These are phyloP conservation scores for Hawksworthiomyces lignivorus DNA, from an alignment of 2,329 filamentous ascomycete species.

Conservation along the genomic window DNA sequence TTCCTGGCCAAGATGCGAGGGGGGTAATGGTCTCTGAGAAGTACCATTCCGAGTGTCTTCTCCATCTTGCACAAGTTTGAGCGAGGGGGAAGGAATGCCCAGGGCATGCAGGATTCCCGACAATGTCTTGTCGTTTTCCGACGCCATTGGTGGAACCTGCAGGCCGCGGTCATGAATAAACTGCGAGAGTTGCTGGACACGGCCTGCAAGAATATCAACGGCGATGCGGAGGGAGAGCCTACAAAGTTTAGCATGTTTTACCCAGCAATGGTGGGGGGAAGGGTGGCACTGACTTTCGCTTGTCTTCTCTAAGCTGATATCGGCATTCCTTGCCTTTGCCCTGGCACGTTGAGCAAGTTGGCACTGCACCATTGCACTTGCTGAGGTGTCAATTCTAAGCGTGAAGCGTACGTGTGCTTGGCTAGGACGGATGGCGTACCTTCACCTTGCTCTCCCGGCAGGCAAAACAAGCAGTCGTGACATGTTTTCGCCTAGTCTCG, in stretches of 20 bases:
- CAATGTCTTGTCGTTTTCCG: constrained; percentile 6
- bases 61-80: too few species aligned
- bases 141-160: constrained; percentile 3
- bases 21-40: too few species aligned
- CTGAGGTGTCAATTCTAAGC: neutral
- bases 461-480: constrained; percentile 19
- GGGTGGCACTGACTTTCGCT: constrained; percentile 21
- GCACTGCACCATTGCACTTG: constrained; percentile 13
- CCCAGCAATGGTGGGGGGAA: too few species aligned
- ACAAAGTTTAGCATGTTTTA: neutral
- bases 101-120: constrained; percentile 2
- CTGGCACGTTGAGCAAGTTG: constrained; percentile 17
- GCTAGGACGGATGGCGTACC: constrained; percentile 18
- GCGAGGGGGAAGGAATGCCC: neutral
- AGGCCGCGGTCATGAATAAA: constrained; percentile 18
- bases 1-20: too few species aligned
- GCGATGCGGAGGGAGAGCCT: constrained; percentile 20
- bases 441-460: constrained; percentile 33
- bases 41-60: too few species aligned
- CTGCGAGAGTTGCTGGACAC: constrained; percentile 13
- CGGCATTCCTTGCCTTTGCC: constrained; percentile 18
- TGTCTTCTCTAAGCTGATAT: constrained; percentile 22
- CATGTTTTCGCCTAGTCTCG: constrained; percentile 16
- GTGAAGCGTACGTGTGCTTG: neutral
- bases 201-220: constrained; percentile 17